phyloP scores from a whole-genome alignment of 257 asterid species.

The Primulina huaijiensis region DNA sequence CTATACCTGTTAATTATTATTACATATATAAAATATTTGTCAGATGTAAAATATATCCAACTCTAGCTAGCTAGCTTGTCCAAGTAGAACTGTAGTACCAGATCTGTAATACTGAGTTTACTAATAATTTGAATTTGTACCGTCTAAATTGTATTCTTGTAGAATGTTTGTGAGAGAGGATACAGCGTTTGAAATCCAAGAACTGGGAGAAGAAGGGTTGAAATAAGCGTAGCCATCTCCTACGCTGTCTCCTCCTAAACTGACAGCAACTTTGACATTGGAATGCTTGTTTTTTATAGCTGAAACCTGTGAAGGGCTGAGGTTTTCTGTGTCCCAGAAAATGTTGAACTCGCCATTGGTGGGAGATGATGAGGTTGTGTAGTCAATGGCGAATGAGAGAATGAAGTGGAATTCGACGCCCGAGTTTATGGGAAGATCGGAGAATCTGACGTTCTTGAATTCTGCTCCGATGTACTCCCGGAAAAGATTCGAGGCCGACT shows the following conservation, averaged over 20 bases:
- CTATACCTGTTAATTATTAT: slow-evolving; percentile 25
- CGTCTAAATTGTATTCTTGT: slow-evolving; percentile 48
- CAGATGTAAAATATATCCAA: no score
- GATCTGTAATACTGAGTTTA: no score
- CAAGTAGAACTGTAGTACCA: no score
- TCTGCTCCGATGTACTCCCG: slow-evolving; percentile 79
- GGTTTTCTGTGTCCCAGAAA: slow-evolving; percentile 68
- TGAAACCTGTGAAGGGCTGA: slow-evolving; percentile 48
- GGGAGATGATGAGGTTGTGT: slow-evolving; percentile 57
- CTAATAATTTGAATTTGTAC: slow-evolving; percentile 16
- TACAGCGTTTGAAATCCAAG: slow-evolving; percentile 81
- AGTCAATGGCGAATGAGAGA: slow-evolving; percentile 81
- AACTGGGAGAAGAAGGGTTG: slow-evolving; percentile 43
- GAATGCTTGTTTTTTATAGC: slow-evolving; percentile 45
- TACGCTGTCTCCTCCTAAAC: slow-evolving; percentile 75
- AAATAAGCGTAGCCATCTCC: slow-evolving; percentile 46
- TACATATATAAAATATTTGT: no score
- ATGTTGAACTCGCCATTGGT: slow-evolving; percentile 64
- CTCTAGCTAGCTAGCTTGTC: no score
- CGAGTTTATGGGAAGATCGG: slow-evolving; percentile 60
- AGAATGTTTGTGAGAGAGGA: slow-evolving; percentile 55
- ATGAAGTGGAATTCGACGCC: slow-evolving; percentile 78
- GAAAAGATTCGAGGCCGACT: slow-evolving; percentile 42
- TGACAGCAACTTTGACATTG: slow-evolving; percentile 57
- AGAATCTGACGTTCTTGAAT: slow-evolving; percentile 55